Percentiles rank a stretch among this genome's conserved stretches.
Conservation (phyloP, 192 early-diverging fungal genomes). For the Coemansia sp. region DNA sequence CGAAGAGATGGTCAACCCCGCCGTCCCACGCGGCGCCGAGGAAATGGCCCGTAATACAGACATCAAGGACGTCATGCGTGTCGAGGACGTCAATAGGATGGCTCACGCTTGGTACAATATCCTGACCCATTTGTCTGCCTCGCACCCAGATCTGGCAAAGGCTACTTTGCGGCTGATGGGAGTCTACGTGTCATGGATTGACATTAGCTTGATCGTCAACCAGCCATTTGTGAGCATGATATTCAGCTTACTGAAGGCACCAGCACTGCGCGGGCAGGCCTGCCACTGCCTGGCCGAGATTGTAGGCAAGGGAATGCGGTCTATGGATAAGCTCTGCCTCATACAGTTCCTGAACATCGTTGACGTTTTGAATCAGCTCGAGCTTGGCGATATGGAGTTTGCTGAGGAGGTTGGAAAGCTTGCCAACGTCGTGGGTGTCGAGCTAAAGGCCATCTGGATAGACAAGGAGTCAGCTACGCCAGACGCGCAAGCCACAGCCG, state of each 20-base stretch:
- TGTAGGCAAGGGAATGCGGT: constrained; percentile 91
- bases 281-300: constrained; percentile 86
- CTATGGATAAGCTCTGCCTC: constrained; percentile 86
- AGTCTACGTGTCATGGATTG: constrained; percentile 94
- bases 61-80: constrained; percentile 93
- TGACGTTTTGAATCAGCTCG: constrained; percentile 44
- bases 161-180: constrained; percentile 75
- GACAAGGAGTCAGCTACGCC: constrained; percentile 43
- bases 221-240: constrained; percentile 76
- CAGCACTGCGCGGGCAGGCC: constrained; percentile 71
- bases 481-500: constrained; percentile 57
- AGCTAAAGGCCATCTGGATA: constrained; percentile 45
- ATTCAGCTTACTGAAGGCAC: constrained; percentile 70
- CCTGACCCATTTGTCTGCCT: constrained; percentile 60
- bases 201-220: constrained; percentile 89
- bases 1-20: constrained; percentile 82
- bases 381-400: constrained; percentile 46
- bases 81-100: constrained; percentile 73
- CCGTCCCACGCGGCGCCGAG: constrained; percentile 67
- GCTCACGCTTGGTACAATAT: constrained; percentile 78
- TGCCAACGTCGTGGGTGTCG: constrained; percentile 46
- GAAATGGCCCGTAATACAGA: constrained; percentile 74
- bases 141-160: constrained; percentile 67
- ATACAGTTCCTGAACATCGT: constrained; percentile 68
- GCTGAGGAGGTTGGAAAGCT: constrained; percentile 48